Evolutionary conservation across 2,329 filamentous ascomycete species (phyloP).

Genomic region (Chaetomium globosum): DNA sequence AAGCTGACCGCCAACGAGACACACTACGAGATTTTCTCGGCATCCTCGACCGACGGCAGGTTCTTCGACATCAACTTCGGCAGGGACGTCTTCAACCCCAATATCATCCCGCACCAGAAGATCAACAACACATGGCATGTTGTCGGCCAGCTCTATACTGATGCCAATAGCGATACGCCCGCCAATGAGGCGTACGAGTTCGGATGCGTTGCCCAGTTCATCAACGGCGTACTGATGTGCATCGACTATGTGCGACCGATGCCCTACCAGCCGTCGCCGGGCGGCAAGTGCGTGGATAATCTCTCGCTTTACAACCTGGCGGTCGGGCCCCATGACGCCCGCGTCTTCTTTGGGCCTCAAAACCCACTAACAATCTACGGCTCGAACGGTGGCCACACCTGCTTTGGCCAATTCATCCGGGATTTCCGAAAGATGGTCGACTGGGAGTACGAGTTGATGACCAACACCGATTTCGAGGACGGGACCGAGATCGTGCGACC

Average conservation of each 20-base stretch:
- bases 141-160: constrained; percentile 50
- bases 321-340: constrained; percentile 60
- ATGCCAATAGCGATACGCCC: constrained; percentile 30
- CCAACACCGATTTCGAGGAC: constrained; percentile 44
- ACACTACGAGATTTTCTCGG: constrained; percentile 50
- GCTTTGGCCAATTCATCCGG: constrained; percentile 60
- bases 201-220: constrained; percentile 44
- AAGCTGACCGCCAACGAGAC: constrained; percentile 22
- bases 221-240: constrained; percentile 48
- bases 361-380: constrained; percentile 57
- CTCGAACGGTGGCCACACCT: constrained; percentile 57
- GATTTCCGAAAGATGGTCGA: constrained; percentile 56
- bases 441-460: constrained; percentile 42
- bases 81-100: constrained; percentile 54
- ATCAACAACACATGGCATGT: constrained; percentile 54
- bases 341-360: constrained; percentile 58
- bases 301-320: constrained; percentile 48
- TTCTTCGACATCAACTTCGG: constrained; percentile 57
- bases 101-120: constrained; percentile 59
- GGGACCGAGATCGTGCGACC: constrained; percentile 58
- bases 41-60: constrained; percentile 48
- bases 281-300: constrained; percentile 50
- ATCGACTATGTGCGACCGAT: constrained; percentile 46
- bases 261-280: constrained; percentile 51
- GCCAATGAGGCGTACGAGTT: constrained; percentile 49